Base-by-base conservation (phyloP, 2,329 filamentous ascomycete genomes). In the Microsporum audouinii region DNA sequence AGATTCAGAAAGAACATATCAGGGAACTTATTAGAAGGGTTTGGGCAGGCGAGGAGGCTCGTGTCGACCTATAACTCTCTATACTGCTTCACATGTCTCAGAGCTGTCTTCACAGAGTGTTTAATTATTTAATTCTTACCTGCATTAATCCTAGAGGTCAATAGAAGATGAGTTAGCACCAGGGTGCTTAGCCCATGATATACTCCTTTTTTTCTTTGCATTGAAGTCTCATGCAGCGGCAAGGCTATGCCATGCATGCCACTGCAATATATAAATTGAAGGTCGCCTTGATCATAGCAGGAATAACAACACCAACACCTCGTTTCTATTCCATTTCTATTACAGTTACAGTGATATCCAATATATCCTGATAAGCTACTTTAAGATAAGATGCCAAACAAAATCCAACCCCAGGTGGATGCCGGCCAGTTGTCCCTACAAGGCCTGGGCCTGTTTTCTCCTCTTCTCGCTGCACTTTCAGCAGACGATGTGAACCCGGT, bases 11-110 rank as follows among this genome's bases (percentile, higher is more conserved):
- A 57, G 75, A 71, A 5, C 74, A 74, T 0, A 78, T 85, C 55
- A 73, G 78, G 41, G 82, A 85, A 68, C 67, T 84, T 63, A 80
- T 86, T 51, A 73, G 82, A 61, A 74, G 83, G 60, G 81, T 81
- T n/a, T 85, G 81, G 79, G 81, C 81, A 61, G 84, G 83, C 2
- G 82, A 86, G 66, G 75, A 76, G 34, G 82, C 82, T 8, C 76
- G 72, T 62, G 77, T 75, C n/a, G 76, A 83, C 70, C 68, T 82
- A 65, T 83, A 73, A 65, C 17, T 43, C 4, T 43, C 5, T 14
- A 43, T 43, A 43, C 39, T 5, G 39, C 39, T 5, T 43, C 39
- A 5, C 14, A 5, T 23, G 39, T n/a, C 39, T 43, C 7, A 6
- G 17, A 2, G 1, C 39, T 5, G 14, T n/a, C 17, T 2, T 41